Base-by-base conservation (phyloP, 2,329 filamentous ascomycete genomes). In the Huntiella abstrusa region DNA sequence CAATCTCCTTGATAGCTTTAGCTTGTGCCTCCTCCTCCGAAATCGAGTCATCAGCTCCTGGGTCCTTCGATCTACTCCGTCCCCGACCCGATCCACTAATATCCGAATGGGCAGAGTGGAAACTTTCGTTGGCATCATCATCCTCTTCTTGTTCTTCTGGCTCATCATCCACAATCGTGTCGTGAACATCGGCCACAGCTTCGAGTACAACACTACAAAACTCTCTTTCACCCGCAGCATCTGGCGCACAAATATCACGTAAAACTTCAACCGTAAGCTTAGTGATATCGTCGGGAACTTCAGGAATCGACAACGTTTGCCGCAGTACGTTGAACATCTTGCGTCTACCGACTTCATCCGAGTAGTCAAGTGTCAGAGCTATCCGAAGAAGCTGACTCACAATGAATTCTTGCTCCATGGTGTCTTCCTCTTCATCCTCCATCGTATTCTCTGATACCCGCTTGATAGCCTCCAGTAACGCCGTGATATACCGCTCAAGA, bases 361-460 rank as follows among this genome's bases (percentile, higher is more conserved):
- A 87, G 61, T 96, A 98, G 62, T 98, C 91, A 43, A 96, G 73
- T 1, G 84, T 92, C 50, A 87, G 70, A 4, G 85, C 83, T 57
- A 98, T 93, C 55, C 95, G 82, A 33, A 98, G 75, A 48, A 98
- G 69, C 58, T 98, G 92, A 59, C 96, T 87, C 35, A 95, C 83
- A 51, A 95, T 83, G 55, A 98, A 98, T 60, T 96, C 88, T 54
- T 87, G 80, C 58, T 95, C 86, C 5, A 86, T 79, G 0, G 81
- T 81, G 53, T 92, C 83, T 55, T 92, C 83, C 50, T 87, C 82
- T 4, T 83, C 82, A 16, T 75, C 73, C 1, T 75, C 71, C 1
- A 64, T 66, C 16, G 71, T 69, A 48, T 73, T 65, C 49, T 73
- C 63, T 4, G 74, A 70, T 36, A 70, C 63, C 52, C 69, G 66